Evolutionary conservation across 257 asterid species (phyloP).

Genomic region (Primulina eburnea): DNA sequence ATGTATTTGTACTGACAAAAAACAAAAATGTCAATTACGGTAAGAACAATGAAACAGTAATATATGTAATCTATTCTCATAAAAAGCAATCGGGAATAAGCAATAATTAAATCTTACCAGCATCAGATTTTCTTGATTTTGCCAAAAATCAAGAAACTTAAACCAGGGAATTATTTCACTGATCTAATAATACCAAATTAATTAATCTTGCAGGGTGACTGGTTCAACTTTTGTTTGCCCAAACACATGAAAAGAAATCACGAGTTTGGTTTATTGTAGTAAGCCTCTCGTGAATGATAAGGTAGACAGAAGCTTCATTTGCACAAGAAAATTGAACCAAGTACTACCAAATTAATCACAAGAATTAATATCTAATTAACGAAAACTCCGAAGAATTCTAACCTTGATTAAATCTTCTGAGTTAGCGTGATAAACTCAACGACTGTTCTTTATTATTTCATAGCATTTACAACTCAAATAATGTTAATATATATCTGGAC

Average conservation of each 20-base stretch:
- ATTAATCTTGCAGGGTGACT: not conserved
- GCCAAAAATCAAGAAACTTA: conserved; percentile 25
- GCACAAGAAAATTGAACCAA: not conserved
- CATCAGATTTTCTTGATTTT: conserved; percentile 30
- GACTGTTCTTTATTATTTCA: too few species aligned
- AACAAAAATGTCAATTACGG: not conserved
- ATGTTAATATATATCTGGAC: not conserved
- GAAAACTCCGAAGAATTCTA: too few species aligned
- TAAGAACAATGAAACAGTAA: conserved; percentile 32
- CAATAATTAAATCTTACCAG: conserved; percentile 28
- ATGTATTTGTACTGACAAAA: not conserved
- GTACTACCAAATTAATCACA: not conserved
- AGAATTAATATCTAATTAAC: not conserved
- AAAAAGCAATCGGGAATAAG: not conserved
- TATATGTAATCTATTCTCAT: not conserved
- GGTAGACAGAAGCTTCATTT: conserved; percentile 14
- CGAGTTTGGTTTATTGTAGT: conserved; percentile 7
- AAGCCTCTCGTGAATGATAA: conserved; percentile 23
- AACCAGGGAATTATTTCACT: conserved; percentile 15
- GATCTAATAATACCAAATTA: conserved; percentile 1
- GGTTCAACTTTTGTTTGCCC: conserved; percentile 34
- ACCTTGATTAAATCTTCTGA: too few species aligned
- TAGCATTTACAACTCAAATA: not conserved
- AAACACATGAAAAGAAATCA: not conserved
- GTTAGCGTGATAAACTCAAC: too few species aligned